A percentile compares a stretch with the other conserved stretches of the same genome.
phyloP scores from a whole-genome alignment of 495 filamentous ascomycete genomes.

The Opeltia flavorubescens region DNA sequence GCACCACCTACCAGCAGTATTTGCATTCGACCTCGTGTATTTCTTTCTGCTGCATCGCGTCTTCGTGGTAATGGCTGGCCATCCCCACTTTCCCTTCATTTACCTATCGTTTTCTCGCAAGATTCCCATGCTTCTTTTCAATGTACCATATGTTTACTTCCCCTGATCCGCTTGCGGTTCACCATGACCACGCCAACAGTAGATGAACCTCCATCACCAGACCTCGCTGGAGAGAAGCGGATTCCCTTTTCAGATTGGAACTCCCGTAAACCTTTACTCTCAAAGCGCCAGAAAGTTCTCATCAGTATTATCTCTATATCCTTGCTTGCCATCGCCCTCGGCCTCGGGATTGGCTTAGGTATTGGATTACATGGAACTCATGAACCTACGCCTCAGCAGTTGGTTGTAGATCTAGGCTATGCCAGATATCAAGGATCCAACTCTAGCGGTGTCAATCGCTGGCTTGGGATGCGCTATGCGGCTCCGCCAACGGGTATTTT shows the following conservation, averaged over 20 bases:
- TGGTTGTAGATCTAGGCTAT: conserved; percentile 30
- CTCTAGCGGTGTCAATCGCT: conserved; percentile 39
- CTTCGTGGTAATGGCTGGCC: too few relatives aligned
- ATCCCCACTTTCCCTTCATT: too few relatives aligned
- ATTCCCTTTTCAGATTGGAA: not conserved
- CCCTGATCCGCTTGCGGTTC: not conserved
- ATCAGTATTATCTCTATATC: not conserved
- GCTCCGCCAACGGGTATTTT: conserved; percentile 41
- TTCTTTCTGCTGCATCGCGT: too few relatives aligned
- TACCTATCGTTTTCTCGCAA: too few relatives aligned
- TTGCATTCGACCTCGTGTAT: too few relatives aligned
- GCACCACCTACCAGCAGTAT: too few relatives aligned
- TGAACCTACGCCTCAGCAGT: not conserved
- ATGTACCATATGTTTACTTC: too few relatives aligned
- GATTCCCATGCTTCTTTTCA: too few relatives aligned
- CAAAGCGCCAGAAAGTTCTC: not conserved
- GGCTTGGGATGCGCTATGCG: conserved; percentile 54
- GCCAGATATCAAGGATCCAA: conserved; percentile 25
- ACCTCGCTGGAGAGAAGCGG: not conserved
- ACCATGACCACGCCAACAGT: not conserved
- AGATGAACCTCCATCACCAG: not conserved
- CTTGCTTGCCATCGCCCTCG: conserved; percentile 2
- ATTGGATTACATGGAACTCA: not conserved
- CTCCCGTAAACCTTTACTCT: not conserved
- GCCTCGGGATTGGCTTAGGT: conserved; percentile 6